Evolutionary conservation across 2,329 filamentous ascomycete genomes (phyloP).

Genomic region (Xylariales sp.): DNA sequence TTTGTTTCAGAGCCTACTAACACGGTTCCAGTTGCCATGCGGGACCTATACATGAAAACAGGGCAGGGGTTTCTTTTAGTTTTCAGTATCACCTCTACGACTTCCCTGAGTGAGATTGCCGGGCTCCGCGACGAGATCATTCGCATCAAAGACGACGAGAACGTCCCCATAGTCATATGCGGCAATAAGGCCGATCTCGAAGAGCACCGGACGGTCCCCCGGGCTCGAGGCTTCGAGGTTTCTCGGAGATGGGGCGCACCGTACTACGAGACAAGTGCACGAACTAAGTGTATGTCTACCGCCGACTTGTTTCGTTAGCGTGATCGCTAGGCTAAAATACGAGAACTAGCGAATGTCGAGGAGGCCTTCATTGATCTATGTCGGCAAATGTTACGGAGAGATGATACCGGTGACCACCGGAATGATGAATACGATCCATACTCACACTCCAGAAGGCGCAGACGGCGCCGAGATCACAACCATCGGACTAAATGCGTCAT

Average conservation of each 20-base stretch:
- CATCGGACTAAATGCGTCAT: conserved; percentile 58
- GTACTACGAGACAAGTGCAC: conserved; percentile 90
- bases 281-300: conserved; percentile 70
- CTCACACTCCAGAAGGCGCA: conserved; percentile 50
- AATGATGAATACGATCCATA: conserved; percentile 56
- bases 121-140: conserved; percentile 89
- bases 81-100: conserved; percentile 88
- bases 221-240: conserved; percentile 82
- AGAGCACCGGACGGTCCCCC: conserved; percentile 82
- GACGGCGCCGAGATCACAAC: conserved; percentile 48
- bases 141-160: conserved; percentile 89
- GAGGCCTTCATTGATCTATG: conserved; percentile 90
- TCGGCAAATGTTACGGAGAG: conserved; percentile 82
- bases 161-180: conserved; percentile 87
- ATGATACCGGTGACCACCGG: conserved; percentile 62
- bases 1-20: conserved; percentile 41
- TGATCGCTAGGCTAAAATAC: conserved; percentile 19
- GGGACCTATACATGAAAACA: conserved; percentile 92
- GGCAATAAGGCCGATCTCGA: conserved; percentile 93
- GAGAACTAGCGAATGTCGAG: conserved; percentile 77
- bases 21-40: conserved; percentile 65
- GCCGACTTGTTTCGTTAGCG: background rate
- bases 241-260: conserved; percentile 90
- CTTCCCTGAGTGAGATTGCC: conserved; percentile 83
- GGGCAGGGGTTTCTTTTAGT: conserved; percentile 92